These are phyloP conservation scores for Pseudogymnoascus destructans DNA, from an alignment of 2,329 filamentous ascomycete species.

Conservation along the genomic window DNA sequence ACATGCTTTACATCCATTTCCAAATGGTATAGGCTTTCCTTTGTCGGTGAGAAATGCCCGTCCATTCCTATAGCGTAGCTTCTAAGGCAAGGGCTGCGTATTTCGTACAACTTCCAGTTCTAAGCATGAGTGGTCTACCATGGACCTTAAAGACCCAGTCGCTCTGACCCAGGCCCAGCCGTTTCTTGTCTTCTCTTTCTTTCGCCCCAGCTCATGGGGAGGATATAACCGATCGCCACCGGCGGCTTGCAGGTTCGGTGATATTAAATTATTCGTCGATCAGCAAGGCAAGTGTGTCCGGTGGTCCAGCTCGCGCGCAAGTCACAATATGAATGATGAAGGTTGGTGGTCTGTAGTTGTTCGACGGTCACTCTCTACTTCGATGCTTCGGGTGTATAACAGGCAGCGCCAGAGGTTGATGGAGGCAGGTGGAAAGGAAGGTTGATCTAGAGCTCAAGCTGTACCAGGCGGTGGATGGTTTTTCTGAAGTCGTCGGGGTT, in stretches of 20 bases:
- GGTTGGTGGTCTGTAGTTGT: not conserved
- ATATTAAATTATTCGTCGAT: not conserved
- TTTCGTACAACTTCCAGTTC: not conserved
- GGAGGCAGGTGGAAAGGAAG: not conserved
- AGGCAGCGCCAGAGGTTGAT: not conserved
- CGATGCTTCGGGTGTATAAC: not conserved
- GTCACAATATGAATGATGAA: not conserved
- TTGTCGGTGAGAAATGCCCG: conserved; percentile 43
- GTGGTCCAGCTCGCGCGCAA: not conserved
- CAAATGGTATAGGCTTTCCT: conserved; percentile 54
- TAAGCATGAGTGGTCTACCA: conserved; percentile 5
- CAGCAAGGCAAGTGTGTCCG: not conserved
- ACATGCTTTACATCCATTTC: conserved; percentile 60
- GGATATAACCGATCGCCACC: not conserved
- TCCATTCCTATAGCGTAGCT: conserved; percentile 37
- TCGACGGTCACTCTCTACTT: not conserved
- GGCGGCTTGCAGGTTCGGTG: not conserved
- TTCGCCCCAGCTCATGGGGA: not conserved
- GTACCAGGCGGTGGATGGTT: not conserved
- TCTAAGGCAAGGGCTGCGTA: not conserved
- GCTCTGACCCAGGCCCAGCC: conserved; percentile 2
- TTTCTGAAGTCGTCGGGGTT: not conserved
- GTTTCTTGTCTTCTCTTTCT: not conserved
- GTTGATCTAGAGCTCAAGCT: not conserved
- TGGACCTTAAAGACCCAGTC: conserved; percentile 3